A percentile compares a stretch with the other conserved stretches of the same genome.
Evolutionary conservation across 1,284 basidiomycete genomes (phyloP).

Genomic region (Exobasidium cylindrosporum): DNA sequence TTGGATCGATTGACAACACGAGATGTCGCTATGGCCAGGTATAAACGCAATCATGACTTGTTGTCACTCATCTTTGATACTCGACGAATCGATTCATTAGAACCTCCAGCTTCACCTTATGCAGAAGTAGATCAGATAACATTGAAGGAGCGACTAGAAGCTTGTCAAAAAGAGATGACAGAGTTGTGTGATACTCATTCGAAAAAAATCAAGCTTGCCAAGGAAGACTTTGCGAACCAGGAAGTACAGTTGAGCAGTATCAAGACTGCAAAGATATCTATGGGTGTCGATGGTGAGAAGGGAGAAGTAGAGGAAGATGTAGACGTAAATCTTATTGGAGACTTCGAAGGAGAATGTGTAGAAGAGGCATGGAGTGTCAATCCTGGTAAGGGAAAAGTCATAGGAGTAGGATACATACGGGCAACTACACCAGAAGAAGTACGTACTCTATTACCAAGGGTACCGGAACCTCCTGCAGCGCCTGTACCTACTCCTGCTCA

Average conservation of each 20-base stretch:
- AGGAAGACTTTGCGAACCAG: not conserved
- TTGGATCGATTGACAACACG: conserved; percentile 43
- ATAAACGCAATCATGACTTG: conserved; percentile 49
- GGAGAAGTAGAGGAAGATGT: conserved; percentile 6
- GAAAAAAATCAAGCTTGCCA: not conserved
- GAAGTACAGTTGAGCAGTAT: not conserved
- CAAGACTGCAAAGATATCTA: not conserved
- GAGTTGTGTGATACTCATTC: conserved; percentile 19
- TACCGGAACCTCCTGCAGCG: conserved; percentile 10
- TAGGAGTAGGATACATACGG: conserved; percentile 40
- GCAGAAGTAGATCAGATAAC: conserved; percentile 24
- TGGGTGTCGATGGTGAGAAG: conserved; percentile 15
- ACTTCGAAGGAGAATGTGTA: not conserved
- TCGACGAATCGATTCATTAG: conserved; percentile 39
- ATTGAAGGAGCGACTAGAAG: conserved; percentile 22
- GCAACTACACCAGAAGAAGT: conserved; percentile 35
- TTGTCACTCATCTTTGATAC: conserved; percentile 48
- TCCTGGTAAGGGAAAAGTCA: conserved; percentile 31
- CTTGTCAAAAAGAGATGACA: conserved; percentile 22
- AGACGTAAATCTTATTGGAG: not conserved
- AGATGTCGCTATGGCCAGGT: conserved; percentile 47
- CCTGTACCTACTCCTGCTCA: conserved; percentile 1
- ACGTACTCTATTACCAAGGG: conserved; percentile 11
- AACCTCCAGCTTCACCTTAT: conserved; percentile 41
- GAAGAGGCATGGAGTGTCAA: conserved; percentile 23